Evolutionary conservation across 257 asterid genomes (phyloP).

Genomic region (Haberlea rhodopensis): DNA sequence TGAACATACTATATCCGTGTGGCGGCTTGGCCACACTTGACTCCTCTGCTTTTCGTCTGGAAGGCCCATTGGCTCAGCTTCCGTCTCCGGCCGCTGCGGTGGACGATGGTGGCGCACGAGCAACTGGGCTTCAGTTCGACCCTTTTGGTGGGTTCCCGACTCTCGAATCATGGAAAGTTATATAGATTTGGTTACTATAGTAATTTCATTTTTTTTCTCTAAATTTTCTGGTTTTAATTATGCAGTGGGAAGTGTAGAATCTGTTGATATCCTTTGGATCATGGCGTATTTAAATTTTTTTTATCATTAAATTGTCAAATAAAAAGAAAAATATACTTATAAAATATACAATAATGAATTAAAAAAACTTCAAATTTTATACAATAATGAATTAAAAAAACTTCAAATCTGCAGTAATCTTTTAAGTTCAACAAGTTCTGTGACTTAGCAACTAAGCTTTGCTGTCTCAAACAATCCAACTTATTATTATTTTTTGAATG

Average conservation of each 20-base stretch:
- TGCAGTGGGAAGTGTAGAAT: conserved; percentile 25
- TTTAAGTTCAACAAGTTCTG: too few species aligned
- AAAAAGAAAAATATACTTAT: too few species aligned
- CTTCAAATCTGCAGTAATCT: too few species aligned
- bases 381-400: too few species aligned
- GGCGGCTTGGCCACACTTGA: conserved; percentile 38
- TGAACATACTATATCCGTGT: conserved; percentile 1
- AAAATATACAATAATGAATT: too few species aligned
- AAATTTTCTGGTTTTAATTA: background rate
- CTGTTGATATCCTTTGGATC: conserved; percentile 10
- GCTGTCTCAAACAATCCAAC: too few species aligned
- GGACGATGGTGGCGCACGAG: conserved; percentile 25
- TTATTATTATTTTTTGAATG: too few species aligned
- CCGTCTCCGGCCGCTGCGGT: conserved; percentile 19
- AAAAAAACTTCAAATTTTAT: too few species aligned
- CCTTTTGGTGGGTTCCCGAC: conserved; percentile 50
- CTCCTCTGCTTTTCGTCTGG: conserved; percentile 34
- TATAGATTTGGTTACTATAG: conserved; percentile 7
- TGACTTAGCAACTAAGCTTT: too few species aligned
- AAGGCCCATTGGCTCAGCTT: conserved; percentile 8
- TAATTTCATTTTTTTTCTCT: background rate
- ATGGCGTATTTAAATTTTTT: too few species aligned
- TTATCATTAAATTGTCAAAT: too few species aligned
- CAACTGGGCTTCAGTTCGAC: conserved; percentile 32
- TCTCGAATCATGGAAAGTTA: conserved; percentile 52